Conservation (phyloP, 1,284 basidiomycete species). For the Cutaneotrichosporon sp. region DNA sequence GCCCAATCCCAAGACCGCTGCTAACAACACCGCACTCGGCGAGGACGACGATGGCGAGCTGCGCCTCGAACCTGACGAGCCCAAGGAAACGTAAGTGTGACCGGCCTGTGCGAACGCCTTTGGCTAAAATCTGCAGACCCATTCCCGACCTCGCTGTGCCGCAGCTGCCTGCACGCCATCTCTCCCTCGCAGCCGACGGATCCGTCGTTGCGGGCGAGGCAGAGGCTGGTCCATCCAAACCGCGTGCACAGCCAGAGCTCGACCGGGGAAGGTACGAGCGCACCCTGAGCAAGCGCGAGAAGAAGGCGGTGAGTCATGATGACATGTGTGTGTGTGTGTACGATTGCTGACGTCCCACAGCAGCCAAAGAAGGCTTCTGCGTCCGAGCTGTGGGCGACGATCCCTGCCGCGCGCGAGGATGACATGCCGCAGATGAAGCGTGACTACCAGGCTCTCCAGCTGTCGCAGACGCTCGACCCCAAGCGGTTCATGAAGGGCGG, state of each 20-base stretch:
- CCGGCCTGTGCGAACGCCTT: conserved; percentile 5
- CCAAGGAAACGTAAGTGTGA: conserved; percentile 42
- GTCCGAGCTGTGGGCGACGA: conserved; percentile 82
- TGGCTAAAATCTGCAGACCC: conserved; percentile 49
- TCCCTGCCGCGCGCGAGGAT: conserved; percentile 75
- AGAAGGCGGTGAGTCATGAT: conserved; percentile 31
- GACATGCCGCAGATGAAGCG: conserved; percentile 77
- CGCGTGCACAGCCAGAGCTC: conserved; percentile 24
- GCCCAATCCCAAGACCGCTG: background rate
- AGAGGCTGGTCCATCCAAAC: conserved; percentile 7
- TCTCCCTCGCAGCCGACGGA: conserved; percentile 32
- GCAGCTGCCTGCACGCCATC: conserved; percentile 59
- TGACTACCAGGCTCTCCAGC: conserved; percentile 85
- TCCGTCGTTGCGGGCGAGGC: conserved; percentile 21
- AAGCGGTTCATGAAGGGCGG: conserved; percentile 91
- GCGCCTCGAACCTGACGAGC: conserved; percentile 38
- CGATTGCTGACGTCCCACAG: conserved; percentile 44
- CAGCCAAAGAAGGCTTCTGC: conserved; percentile 64
- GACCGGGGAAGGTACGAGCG: conserved; percentile 52
- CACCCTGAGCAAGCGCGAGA: conserved; percentile 37
- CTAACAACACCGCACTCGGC: conserved; percentile 14
- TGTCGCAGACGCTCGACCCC: conserved; percentile 89
- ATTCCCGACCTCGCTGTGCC: conserved; percentile 44
- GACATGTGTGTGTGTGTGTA: conserved; percentile 49
- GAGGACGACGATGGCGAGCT: conserved; percentile 42